phyloP scores from a whole-genome alignment of 2,329 filamentous ascomycete genomes.

The Pseudogymnoascus sp. region DNA sequence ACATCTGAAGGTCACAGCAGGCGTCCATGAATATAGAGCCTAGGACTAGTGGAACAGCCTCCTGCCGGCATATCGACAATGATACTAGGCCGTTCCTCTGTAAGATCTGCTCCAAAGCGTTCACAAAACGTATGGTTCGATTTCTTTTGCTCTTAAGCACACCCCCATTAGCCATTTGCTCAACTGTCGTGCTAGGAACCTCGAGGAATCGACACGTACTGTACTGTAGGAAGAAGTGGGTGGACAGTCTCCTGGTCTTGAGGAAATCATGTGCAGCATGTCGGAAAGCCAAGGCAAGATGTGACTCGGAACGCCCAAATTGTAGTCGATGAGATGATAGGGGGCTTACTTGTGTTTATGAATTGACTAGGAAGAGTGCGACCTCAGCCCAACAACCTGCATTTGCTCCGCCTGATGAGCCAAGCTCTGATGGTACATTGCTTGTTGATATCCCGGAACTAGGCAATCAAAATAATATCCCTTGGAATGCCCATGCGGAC shows the following conservation, averaged over 20 bases:
- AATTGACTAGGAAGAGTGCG: conserved; percentile 14
- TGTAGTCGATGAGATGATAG: conserved; percentile 15
- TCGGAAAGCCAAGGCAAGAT: conserved; percentile 17
- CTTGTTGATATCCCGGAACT: conserved; percentile 10
- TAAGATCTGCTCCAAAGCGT: conserved; percentile 17
- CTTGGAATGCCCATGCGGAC: conserved; percentile 7
- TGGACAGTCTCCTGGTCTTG: conserved; percentile 11
- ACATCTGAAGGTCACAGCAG: neutral
- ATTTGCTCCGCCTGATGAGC: conserved; percentile 10
- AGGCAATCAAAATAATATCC: conserved; percentile 10
- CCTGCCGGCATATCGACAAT: conserved; percentile 12
- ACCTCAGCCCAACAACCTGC: conserved; percentile 13
- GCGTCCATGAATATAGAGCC: neutral
- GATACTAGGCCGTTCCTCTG: conserved; percentile 15
- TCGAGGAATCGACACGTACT: conserved; percentile 17
- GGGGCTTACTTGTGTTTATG: conserved; percentile 13
- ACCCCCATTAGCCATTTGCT: neutral
- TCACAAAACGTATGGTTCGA: conserved; percentile 14
- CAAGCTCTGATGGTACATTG: conserved; percentile 13
- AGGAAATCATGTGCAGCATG: conserved; percentile 17
- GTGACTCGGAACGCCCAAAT: conserved; percentile 14
- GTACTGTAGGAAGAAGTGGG: conserved; percentile 16
- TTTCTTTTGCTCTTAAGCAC: neutral
- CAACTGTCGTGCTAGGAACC: conserved; percentile 9
- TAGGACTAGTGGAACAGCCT: neutral